Evolutionary conservation across 331 rosid species (phyloP).

Genomic region (Erythrophleum ivorense): DNA sequence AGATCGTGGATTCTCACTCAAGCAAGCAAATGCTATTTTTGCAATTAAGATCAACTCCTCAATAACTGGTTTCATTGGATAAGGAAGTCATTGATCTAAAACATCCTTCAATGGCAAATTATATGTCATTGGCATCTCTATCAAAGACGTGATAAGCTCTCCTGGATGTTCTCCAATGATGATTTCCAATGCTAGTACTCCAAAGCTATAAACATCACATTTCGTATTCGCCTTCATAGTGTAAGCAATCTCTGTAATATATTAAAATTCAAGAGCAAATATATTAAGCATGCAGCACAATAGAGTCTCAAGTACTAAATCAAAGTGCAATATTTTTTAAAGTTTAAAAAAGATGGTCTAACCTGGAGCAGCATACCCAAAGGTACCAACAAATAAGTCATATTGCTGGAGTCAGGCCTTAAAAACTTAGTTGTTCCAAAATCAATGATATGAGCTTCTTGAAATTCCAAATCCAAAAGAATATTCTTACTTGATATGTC

Average conservation of each 20-base stretch:
- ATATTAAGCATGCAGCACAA: too few relatives aligned
- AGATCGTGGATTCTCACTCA: too few relatives aligned
- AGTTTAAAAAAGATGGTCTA: not conserved
- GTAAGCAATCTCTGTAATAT: too few relatives aligned
- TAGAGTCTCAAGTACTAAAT: not conserved
- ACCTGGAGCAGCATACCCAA: constrained; percentile 53
- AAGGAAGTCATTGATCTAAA: too few relatives aligned
- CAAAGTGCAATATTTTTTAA: not conserved
- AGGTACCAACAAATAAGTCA: constrained; percentile 44
- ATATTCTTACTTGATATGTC: constrained; percentile 52
- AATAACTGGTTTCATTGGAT: too few relatives aligned
- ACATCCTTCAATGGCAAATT: too few relatives aligned
- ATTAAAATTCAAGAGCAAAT: too few relatives aligned
- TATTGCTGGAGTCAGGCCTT: constrained; percentile 31
- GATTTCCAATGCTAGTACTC: constrained; percentile 44
- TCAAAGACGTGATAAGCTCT: too few relatives aligned
- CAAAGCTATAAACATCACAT: not conserved
- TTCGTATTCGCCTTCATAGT: too few relatives aligned
- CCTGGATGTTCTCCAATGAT: constrained; percentile 57
- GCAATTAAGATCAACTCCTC: too few relatives aligned
- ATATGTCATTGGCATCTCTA: too few relatives aligned
- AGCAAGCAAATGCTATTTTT: too few relatives aligned
- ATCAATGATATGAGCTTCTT: not conserved
- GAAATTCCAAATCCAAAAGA: constrained; percentile 38
- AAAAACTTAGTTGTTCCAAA: constrained; percentile 13